Evolutionary conservation across 2,329 filamentous ascomycete species (phyloP), one percentile per base, ranked within the genome.

Genomic region (Neonectria neomacrospora): DNA sequence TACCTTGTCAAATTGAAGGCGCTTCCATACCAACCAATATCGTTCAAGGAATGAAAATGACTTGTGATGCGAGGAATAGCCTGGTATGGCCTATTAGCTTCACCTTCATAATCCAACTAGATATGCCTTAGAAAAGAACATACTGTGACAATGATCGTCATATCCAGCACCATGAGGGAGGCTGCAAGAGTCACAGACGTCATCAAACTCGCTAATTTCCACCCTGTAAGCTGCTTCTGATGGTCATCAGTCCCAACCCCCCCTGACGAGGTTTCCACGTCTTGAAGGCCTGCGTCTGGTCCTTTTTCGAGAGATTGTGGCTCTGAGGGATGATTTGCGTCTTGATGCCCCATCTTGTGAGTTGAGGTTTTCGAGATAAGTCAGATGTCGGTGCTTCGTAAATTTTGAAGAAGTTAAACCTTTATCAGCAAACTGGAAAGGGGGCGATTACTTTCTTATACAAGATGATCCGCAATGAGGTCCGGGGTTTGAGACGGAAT

Each of bases 1-100:
- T 11, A 68, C 67, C 39, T 71, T 58, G 11, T 78, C n/a, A 41
- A 9, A 11, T 20, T 41, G 37, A 78, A 78, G 47, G 77, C 75
- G 23, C 58, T 76, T 3, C 78, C 80, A 52, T 82, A 82, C 80
- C 81, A 83, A 50, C 78, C 80, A 16, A 82, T 76, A 60, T 82
- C 80, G 10, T 75, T 70, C 1, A 81, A 69, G 28, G 77, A 73
- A 18, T 79, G 72, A 69, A 79, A 76, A 22, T 76, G 68, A 59
- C 73, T 70, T 1, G 76, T 78, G 51, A 78, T 78, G 12, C 72
- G 73, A 2, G 76, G 76, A 42, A 78, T 77, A 18, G 76, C 37
- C 37, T 41, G 2, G n/a, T 18, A 20, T 20, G 3, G 8, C 5
- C 18, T 41, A n/a, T 41, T 8, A 41, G n/a, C 12, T 37, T 5